phyloP scores from a whole-genome alignment of 106 monocot species.

The Posidonia australis region DNA sequence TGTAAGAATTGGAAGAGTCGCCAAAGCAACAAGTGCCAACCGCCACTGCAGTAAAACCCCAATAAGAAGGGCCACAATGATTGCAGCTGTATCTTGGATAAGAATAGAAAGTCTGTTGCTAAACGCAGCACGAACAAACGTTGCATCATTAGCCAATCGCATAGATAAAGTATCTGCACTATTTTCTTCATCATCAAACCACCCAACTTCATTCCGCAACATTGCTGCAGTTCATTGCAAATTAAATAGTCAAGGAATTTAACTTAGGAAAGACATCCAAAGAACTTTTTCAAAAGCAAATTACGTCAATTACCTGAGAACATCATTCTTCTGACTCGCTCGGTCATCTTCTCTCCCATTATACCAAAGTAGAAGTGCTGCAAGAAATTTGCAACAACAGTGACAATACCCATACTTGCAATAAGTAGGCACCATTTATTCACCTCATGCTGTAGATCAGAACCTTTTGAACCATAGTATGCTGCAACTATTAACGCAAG shows the following conservation, averaged over 20 bases:
- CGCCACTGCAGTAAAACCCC: conserved; percentile 91
- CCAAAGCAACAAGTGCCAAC: conserved; percentile 82
- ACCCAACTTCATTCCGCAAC: conserved; percentile 93
- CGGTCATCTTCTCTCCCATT: conserved; percentile 99
- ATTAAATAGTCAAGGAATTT: neutral
- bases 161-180: conserved; percentile 92
- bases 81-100: conserved; percentile 87
- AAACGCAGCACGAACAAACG: conserved; percentile 97
- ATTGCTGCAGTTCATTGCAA: conserved; percentile 48
- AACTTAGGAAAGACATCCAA: neutral
- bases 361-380: conserved; percentile 99
- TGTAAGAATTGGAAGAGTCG: conserved; percentile 75
- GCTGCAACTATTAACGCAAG: conserved; percentile 75
- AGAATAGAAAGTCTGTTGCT: conserved; percentile 97
- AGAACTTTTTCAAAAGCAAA: neutral
- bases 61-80: conserved; percentile 69
- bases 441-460: conserved; percentile 60
- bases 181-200: conserved; percentile 99
- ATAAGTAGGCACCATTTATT: conserved; percentile 94
- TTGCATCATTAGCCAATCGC: conserved; percentile 97
- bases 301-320: conserved; percentile 64
- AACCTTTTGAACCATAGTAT: conserved; percentile 56
- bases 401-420: conserved; percentile 85
- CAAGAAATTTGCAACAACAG: conserved; percentile 92
- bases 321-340: conserved; percentile 97